A percentile compares a stretch with the other conserved stretches of the same genome.
phyloP scores from a whole-genome alignment of 257 asterid species.

The Nicotiana tabacum region DNA sequence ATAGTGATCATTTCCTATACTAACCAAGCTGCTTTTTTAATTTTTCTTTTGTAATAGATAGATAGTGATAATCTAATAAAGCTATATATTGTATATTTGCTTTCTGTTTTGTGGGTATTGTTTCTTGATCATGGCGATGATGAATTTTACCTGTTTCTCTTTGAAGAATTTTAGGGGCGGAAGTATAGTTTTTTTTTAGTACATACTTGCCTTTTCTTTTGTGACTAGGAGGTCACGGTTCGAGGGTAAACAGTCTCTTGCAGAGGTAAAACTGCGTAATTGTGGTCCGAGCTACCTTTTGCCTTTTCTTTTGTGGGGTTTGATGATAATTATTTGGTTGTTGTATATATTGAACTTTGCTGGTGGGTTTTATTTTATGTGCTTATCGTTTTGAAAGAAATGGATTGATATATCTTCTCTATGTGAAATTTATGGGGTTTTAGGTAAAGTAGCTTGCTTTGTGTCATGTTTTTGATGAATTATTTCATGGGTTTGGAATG shows the following conservation, averaged over 20 bases:
- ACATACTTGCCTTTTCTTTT: neutral
- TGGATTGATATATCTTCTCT: neutral
- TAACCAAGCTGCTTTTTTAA: neutral
- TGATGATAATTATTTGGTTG: neutral
- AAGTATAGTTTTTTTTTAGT: neutral
- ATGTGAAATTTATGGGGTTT: slow-evolving; percentile 1
- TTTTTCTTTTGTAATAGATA: neutral
- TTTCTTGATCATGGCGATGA: neutral
- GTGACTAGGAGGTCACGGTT: neutral
- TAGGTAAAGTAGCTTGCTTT: neutral
- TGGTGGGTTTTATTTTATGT: neutral
- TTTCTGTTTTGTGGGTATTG: neutral
- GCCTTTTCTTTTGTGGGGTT: neutral
- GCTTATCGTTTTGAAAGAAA: neutral
- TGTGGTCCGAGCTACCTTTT: neutral
- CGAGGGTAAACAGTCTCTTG: too few species aligned
- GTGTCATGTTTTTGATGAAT: neutral
- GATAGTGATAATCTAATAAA: neutral
- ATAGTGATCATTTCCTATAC: neutral
- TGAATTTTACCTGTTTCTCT: neutral
- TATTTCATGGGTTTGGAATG: slow-evolving; percentile 11
- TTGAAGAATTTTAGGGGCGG: neutral
- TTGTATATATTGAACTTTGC: neutral
- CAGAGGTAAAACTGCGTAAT: too few species aligned
- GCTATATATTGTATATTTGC: neutral